These are phyloP conservation scores for Scleromitrula shiraiana DNA, from an alignment of 2,329 filamentous ascomycete species.

Conservation along the genomic window DNA sequence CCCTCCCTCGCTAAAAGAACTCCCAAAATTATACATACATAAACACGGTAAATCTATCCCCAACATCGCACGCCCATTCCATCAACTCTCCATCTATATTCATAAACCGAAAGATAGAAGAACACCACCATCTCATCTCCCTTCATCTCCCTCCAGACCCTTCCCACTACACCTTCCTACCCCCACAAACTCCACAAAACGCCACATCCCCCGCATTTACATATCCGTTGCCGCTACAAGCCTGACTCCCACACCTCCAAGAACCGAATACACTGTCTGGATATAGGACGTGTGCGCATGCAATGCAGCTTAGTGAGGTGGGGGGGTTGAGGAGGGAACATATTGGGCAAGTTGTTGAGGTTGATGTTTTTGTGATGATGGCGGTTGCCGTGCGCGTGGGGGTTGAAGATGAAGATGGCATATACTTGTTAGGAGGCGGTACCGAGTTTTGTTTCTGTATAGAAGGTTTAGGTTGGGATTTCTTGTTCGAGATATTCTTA, in stretches of 20 bases:
- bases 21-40: no score
- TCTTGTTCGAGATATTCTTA: no score
- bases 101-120: no score
- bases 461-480: no score
- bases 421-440: background rate
- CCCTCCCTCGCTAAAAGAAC: no score
- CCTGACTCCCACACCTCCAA: conserved; percentile 55
- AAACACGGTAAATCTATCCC: no score
- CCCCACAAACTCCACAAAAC: conserved; percentile 61
- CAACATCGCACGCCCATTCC: no score
- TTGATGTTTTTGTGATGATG: background rate
- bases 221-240: conserved; percentile 51
- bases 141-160: background rate
- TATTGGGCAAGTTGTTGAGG: conserved; percentile 37
- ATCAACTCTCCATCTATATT: no score
- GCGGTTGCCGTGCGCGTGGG: no score
- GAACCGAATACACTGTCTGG: conserved; percentile 41
- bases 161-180: background rate
- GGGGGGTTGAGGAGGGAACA: conserved; percentile 61
- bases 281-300: conserved; percentile 64
- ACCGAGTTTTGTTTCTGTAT: background rate
- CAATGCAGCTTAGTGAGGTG: conserved; percentile 49
- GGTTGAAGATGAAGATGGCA: background rate
- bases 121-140: no score
- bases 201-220: conserved; percentile 63